Evolutionary conservation across 2,329 filamentous ascomycete species (phyloP), one percentile per base, ranked within the genome.

Genomic region (Fonsecaea pugnacius): DNA sequence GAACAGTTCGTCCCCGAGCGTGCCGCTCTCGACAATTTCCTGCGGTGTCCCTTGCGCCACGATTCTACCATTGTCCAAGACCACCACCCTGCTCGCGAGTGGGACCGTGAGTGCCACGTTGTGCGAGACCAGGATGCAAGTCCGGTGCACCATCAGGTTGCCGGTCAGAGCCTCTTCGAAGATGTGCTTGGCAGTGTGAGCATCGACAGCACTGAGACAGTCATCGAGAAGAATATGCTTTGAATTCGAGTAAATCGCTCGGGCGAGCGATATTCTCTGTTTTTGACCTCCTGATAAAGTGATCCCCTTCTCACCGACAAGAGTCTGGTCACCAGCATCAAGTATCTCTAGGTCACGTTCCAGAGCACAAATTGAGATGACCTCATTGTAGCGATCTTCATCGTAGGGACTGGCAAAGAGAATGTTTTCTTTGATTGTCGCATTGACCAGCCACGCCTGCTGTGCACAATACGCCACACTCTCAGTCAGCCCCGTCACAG

Each of bases 121-220:
- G 80, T 99, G 95, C 0, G 95, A 97, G 38, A 99, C 94, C 50
- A 99, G 83, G 60, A 99, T 91, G 76, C 95, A 98, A 32, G 95
- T 98, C 48, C 95, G 88, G 73, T 88, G 84, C 63, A 85, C 80
- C 95, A 99, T 98, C 58, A 99, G 79, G 5, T 91, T 91, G 1
- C 95, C 95, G 71, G 89, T 89, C 68, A 99, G 89, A 65, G 93
- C 96, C 77, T 96, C 90, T 74, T 90, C 90, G 78, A 98, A 98
- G 70, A 99, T 98, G 89, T 96, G 97, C 76, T 97, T 96, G 1
- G 93, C 93, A 0, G 95, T 98, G 72, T 99, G 95, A 3, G 95
- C 96, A 76, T 99, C 95, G 36, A 99, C 95, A 32, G 95, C 95
- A 74, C 93, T 97, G 50, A 99, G 84, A 68, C 96, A 96, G 76